phyloP scores from a whole-genome alignment of 2,329 filamentous ascomycete genomes.

The Penicillium sp. region DNA sequence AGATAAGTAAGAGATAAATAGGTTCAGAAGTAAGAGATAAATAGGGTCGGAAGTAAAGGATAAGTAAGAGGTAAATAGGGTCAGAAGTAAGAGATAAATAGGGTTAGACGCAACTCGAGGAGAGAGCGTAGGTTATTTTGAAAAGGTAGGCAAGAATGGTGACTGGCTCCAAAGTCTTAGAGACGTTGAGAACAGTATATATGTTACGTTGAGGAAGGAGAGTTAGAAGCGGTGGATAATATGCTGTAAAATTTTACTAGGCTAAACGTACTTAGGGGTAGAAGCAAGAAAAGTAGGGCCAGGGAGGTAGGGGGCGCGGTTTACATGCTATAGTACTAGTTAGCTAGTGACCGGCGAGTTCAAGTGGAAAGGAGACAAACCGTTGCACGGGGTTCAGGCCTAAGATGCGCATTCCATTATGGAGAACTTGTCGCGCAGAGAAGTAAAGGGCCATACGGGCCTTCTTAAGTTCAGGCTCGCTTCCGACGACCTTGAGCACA shows the following conservation, averaged over 20 bases:
- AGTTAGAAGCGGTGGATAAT: too few species aligned
- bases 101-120: too few species aligned
- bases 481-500: constrained; percentile 57
- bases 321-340: constrained; percentile 28
- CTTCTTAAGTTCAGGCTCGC: constrained; percentile 53
- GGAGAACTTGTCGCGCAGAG: constrained; percentile 57
- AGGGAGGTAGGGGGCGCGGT: too few species aligned
- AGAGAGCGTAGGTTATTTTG: constrained; percentile 60
- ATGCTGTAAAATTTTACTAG: too few species aligned
- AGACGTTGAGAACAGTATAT: constrained; percentile 58
- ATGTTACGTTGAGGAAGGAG: too few species aligned
- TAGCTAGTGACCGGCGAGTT: neutral
- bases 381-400: constrained; percentile 62
- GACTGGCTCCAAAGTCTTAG: constrained; percentile 62
- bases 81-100: too few species aligned
- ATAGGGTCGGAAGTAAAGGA: too few species aligned
- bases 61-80: too few species aligned
- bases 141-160: constrained; percentile 64
- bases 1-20: too few species aligned
- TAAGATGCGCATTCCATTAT: constrained; percentile 61
- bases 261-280: too few species aligned
- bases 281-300: too few species aligned
- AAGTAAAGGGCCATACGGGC: constrained; percentile 60
- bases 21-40: too few species aligned
- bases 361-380: constrained; percentile 24